phyloP scores from a whole-genome alignment of 257 asterid genomes.

The Gentiana straminea region DNA sequence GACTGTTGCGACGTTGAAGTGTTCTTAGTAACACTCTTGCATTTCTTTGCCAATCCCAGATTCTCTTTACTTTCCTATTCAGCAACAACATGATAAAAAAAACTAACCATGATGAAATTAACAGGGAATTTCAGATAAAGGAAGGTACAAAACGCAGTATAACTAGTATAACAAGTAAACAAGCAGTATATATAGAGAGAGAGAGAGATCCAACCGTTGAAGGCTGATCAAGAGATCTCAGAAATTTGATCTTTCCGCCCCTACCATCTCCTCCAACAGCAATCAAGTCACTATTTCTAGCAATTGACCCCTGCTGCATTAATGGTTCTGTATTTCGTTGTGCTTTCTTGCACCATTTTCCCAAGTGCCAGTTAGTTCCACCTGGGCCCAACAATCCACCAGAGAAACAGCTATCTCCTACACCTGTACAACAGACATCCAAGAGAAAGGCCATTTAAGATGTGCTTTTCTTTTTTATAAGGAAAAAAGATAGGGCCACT shows the following conservation, averaged over 20 bases:
- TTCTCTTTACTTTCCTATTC: slow-evolving; percentile 38
- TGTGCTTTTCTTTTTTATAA: too few species aligned
- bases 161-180: slow-evolving; percentile 1
- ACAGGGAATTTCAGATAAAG: background rate
- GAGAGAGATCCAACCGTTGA: slow-evolving; percentile 36
- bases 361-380: slow-evolving; percentile 78
- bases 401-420: slow-evolving; percentile 53
- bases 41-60: slow-evolving; percentile 27
- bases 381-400: slow-evolving; percentile 78
- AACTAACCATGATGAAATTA: background rate
- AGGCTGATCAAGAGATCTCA: slow-evolving; percentile 53
- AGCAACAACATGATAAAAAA: slow-evolving; percentile 1
- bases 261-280: slow-evolving; percentile 95
- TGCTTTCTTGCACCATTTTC: slow-evolving; percentile 87
- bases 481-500: too few species aligned
- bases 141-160: background rate
- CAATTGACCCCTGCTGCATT: slow-evolving; percentile 25
- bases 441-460: background rate
- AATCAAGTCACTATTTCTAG: slow-evolving; percentile 51
- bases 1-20: slow-evolving; percentile 32
- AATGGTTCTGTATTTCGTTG: slow-evolving; percentile 29
- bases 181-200: background rate
- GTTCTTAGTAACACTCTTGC: slow-evolving; percentile 35
- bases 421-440: slow-evolving; percentile 6
- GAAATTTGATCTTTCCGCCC: slow-evolving; percentile 78